Evolutionary conservation across 305 asterid genomes (phyloP), one percentile per base, ranked within the genome.

Genomic region (Plantago lanceolata): DNA sequence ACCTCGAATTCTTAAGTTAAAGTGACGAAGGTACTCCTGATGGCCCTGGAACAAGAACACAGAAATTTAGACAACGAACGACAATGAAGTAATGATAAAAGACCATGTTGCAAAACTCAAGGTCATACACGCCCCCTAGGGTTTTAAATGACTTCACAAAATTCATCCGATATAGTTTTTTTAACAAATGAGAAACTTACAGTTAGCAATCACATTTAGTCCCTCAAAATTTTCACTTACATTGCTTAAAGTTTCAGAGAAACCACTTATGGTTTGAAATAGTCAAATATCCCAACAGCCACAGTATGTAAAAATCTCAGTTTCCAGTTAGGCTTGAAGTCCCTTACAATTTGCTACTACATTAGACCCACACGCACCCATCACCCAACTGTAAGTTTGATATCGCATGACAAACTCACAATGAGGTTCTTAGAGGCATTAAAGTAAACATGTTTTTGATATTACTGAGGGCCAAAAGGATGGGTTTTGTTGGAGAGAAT

Each of bases 41-140:
- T 94, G 99, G 51, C 99, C 99, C 99, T 94, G 84, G 53, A 75
- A 64, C 58, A 70, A 66, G 64, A 21, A 63, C 31, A 68, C 60
- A 55, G n/a, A 67, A 57, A 48, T 48, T 19, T 35, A 67, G 44
- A 62, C 33, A 37, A 74, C 56, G 13, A 61, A 20, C 65, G 44
- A 62, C 33, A 37, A 74, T 59, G 13, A 61, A 20, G 29, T 37
- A 67, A 58, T 28, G 50, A 71, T 31, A 57, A 59, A 72, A 29
- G 37, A 64, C 57, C 16, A 40, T 28, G 11, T 7, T 6, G 49
- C n/a, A 57, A 47, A 66, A 64, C 43, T 45, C 17, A 20, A 26
- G 59, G 19, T 40, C 47, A 16, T 26, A 26, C 16, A 24, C 24
- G 24, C 59, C 44, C 33, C 44, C 44, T n/a, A 37, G 44, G 44